A percentile compares a stretch with the other conserved stretches of the same genome.
Conservation (phyloP, 2,329 filamentous ascomycete species). For the Capronia epimyces region DNA sequence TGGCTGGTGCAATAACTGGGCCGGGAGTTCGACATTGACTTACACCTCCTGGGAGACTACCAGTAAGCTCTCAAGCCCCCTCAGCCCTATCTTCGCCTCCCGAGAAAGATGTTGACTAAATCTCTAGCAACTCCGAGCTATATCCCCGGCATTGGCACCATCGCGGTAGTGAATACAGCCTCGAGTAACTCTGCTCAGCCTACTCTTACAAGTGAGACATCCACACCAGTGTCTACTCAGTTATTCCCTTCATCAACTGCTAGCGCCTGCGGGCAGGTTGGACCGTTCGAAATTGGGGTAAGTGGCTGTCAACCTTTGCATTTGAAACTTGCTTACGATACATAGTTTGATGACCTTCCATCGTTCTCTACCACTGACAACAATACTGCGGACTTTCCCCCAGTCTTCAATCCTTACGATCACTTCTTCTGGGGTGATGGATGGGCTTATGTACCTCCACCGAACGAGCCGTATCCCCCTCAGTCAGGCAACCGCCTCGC, state of each 20-base stretch:
- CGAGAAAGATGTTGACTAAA: slow-evolving; percentile 1
- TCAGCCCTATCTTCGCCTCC: background rate
- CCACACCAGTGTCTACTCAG: slow-evolving; percentile 4
- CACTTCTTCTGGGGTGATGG: slow-evolving; percentile 50
- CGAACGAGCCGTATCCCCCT: slow-evolving; percentile 42
- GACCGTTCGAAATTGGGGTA: slow-evolving; percentile 22
- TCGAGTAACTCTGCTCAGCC: background rate
- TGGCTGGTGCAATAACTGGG: slow-evolving; percentile 29
- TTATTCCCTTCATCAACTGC: slow-evolving; percentile 9
- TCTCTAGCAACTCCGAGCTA: slow-evolving; percentile 8
- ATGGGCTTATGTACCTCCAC: slow-evolving; percentile 45
- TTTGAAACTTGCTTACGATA: background rate
- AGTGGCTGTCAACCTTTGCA: background rate
- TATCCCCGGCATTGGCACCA: slow-evolving; percentile 15
- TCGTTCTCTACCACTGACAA: slow-evolving; percentile 27
- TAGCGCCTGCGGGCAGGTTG: slow-evolving; percentile 20
- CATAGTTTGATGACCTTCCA: slow-evolving; percentile 32
- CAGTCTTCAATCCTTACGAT: slow-evolving; percentile 46
- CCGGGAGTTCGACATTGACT: slow-evolving; percentile 19
- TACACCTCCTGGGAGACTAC: slow-evolving; percentile 27
- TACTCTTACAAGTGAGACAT: slow-evolving; percentile 7
- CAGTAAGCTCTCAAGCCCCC: too few relatives aligned
- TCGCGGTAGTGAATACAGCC: slow-evolving; percentile 3
- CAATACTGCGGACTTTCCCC: slow-evolving; percentile 33
- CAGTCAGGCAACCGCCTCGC: slow-evolving; percentile 23